These are phyloP conservation scores for Salvia splendens DNA, from an alignment of 257 asterid genomes.

Conservation along the genomic window DNA sequence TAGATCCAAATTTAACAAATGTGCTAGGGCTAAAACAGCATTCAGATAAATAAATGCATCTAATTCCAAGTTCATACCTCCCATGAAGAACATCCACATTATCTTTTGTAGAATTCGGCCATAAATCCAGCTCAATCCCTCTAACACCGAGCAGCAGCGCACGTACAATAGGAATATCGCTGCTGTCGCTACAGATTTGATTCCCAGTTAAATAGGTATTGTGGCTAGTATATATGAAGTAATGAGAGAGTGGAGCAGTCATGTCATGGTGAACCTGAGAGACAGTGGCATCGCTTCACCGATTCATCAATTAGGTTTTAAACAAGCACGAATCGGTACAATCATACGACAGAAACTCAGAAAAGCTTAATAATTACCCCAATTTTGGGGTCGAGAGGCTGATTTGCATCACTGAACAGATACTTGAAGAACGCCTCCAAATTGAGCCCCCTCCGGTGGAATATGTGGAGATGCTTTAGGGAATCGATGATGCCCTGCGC, in stretches of 20 bases:
- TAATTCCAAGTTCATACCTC: constrained; percentile 44
- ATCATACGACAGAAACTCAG: background rate
- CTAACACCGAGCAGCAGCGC: constrained; percentile 65
- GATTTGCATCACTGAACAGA: constrained; percentile 57
- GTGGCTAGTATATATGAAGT: constrained; percentile 73
- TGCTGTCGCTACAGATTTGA: constrained; percentile 72
- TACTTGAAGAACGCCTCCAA: constrained; percentile 56
- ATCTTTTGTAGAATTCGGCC: constrained; percentile 74
- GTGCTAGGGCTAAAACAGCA: background rate
- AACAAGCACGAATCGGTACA: too few relatives aligned
- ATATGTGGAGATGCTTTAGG: constrained; percentile 47
- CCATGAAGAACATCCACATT: constrained; percentile 71
- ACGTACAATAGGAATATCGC: constrained; percentile 58
- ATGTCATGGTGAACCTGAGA: constrained; percentile 77
- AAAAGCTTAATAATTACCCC: constrained; percentile 42
- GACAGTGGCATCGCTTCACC: background rate
- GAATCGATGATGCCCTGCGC: constrained; percentile 56
- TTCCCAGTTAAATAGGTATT: constrained; percentile 83
- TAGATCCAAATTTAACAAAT: constrained; percentile 10
- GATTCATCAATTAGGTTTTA: too few relatives aligned
- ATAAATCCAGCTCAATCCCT: constrained; percentile 74
- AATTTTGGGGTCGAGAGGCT: constrained; percentile 52
- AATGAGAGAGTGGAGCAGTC: constrained; percentile 73
- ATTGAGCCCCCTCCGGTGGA: constrained; percentile 52
- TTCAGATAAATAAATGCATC: background rate